Conservation (phyloP, 139 green algal genomes). For the Yamagishiella unicocca region DNA sequence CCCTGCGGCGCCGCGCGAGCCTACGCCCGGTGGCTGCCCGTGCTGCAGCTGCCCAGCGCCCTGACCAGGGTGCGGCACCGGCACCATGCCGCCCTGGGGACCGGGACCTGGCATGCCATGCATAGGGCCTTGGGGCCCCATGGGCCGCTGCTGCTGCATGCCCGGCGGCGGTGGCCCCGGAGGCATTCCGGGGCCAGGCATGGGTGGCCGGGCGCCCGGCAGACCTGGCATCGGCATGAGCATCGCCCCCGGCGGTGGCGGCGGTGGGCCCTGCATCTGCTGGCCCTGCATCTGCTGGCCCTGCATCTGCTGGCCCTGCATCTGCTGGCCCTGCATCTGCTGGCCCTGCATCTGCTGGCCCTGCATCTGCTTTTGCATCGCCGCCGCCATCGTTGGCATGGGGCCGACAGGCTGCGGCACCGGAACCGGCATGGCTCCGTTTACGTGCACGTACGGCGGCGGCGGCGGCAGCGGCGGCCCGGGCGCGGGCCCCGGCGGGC, state of each 20-base stretch:
- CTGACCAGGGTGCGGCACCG: slow-evolving; percentile 5
- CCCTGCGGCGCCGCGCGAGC: background rate
- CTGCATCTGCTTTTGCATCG: slow-evolving; percentile 11
- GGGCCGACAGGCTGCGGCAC: background rate
- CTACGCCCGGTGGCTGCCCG: background rate
- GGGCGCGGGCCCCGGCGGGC: background rate
- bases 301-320: slow-evolving; percentile 8
- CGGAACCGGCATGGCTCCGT: slow-evolving; percentile 28
- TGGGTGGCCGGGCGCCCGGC: background rate
- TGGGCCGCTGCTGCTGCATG: slow-evolving; percentile 13
- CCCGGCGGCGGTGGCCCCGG: background rate
- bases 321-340: slow-evolving; percentile 19
- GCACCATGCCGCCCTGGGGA: background rate
- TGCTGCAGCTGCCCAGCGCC: background rate
- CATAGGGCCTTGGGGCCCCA: slow-evolving; percentile 23
- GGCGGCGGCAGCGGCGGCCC: background rate
- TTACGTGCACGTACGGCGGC: slow-evolving; percentile 18
- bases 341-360: slow-evolving; percentile 13
- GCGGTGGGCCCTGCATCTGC: background rate
- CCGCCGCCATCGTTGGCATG: background rate
- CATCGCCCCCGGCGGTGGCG: background rate
- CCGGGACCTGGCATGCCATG: slow-evolving; percentile 10
- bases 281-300: slow-evolving; percentile 23
- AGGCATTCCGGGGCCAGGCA: background rate
- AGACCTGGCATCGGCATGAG: background rate